Evolutionary conservation across 192 early-diverging fungal species (phyloP).

Genomic region (Ambispora gerdemannii): DNA sequence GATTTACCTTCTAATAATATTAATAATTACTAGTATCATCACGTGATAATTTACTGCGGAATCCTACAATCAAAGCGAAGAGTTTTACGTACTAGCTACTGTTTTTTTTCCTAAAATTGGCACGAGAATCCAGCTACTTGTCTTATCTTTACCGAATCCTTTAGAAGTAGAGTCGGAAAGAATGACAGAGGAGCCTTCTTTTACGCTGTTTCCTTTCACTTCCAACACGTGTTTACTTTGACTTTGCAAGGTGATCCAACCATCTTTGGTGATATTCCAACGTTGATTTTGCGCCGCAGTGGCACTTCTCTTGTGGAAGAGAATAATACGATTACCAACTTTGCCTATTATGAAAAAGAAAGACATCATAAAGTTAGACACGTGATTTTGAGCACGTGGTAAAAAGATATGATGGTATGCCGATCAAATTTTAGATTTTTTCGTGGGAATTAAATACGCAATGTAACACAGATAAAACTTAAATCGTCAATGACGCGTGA

Average conservation of each 20-base stretch:
- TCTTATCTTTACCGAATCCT: background rate
- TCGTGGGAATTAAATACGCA: too few relatives aligned
- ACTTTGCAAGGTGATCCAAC: constrained; percentile 16
- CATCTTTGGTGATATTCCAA: constrained; percentile 24
- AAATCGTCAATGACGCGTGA: background rate
- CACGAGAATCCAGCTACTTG: background rate
- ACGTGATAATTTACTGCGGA: background rate
- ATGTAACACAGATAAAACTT: background rate
- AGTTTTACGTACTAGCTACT: background rate
- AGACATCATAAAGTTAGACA: background rate
- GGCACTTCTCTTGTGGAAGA: background rate
- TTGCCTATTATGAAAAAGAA: background rate
- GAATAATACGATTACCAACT: background rate
- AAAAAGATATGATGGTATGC: background rate
- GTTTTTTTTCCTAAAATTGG: background rate
- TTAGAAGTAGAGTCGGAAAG: constrained; percentile 3
- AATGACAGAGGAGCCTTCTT: constrained; percentile 12
- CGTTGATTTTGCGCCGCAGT: constrained; percentile 9
- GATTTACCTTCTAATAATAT: background rate
- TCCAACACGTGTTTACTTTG: constrained; percentile 16
- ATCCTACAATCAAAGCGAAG: background rate
- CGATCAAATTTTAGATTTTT: background rate
- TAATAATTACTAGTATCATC: background rate
- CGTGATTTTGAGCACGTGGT: background rate
- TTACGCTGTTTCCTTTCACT: constrained; percentile 1